Base-by-base conservation (phyloP, 1,139 yeast genomes). In the Yamadazyma atlantica region DNA sequence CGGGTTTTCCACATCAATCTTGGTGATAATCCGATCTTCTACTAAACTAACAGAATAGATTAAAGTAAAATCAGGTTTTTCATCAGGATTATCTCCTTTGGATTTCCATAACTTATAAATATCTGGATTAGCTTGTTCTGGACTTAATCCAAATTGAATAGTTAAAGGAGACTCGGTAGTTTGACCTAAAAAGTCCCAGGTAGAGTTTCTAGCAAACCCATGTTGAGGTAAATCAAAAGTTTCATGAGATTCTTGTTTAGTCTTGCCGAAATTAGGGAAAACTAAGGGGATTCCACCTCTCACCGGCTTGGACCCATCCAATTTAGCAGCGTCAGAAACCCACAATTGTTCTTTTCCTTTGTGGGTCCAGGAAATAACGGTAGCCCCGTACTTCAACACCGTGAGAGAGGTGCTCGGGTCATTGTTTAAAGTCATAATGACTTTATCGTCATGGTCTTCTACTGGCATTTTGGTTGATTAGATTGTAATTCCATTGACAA, bases 201-300 rank as follows among this genome's bases (percentile, higher is more conserved):
- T 66, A 4, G 92, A 81, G 59, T 78, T 85, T 60, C 98, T 75
- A 12, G 96, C 97, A 64, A 92, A 86, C 2, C 98, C 98, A 58
- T 92, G 98, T 65, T 92, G 97, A 11, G 97, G 97, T 50, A 92
- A 75, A 26, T 56, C 51, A 45, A 42, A 55, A 2, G 77, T 68
- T 21, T 74, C 66, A 43, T 68, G 73, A 4, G 42, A 18, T 33
- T 52, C 55, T 29, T 60, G 54, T 66, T 48, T 69, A 59, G 45
- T 72, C 57, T 86, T 88, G 42, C 98, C 97, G 61, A 92, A 92
- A 6, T 89, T 82, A 1, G 97, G 98, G 74, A 92, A 92, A 2
- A 90, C 97, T 22, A 92, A 70, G 10, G 98, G 98, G 38, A 92
- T 86, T 35, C 98, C 98, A 44, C 98, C 98, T 57, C 98, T 78